These are phyloP conservation scores for Kazachstania psychrophila DNA, from an alignment of 805 yeast genomes.

Conservation along the genomic window DNA sequence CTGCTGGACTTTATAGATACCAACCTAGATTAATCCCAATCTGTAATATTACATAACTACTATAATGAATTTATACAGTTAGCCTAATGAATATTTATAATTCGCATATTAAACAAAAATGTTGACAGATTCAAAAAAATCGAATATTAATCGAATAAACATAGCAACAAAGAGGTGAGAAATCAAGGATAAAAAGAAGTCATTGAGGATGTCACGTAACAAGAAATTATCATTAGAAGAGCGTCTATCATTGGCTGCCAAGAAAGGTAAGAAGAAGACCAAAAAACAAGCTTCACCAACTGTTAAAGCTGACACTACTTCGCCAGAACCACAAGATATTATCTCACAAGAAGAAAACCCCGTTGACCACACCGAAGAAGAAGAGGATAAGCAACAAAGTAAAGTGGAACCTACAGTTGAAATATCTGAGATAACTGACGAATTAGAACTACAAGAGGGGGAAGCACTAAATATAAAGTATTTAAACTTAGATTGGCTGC, in stretches of 20 bases:
- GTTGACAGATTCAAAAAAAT: too few relatives aligned
- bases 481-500: not conserved
- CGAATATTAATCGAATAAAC: too few relatives aligned
- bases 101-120: too few relatives aligned
- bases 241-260: conserved; percentile 74
- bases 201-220: conserved; percentile 7
- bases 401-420: not conserved
- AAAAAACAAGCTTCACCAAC: conserved; percentile 19
- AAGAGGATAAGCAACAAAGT: not conserved
- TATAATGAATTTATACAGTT: too few relatives aligned
- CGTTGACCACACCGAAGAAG: not conserved
- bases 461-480: not conserved
- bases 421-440: not conserved
- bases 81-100: too few relatives aligned
- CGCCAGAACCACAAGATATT: not conserved
- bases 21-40: conserved; percentile 1
- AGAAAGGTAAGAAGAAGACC: conserved; percentile 29
- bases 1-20: conserved; percentile 13
- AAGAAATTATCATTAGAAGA: conserved; percentile 75
- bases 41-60: too few relatives aligned
- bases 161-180: too few relatives aligned
- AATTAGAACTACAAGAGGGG: not conserved
- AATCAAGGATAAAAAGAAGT: too few relatives aligned
- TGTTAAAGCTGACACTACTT: not conserved
- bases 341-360: not conserved